These are phyloP conservation scores for Eucalyptus cloeziana DNA, from an alignment of 345 rosid species.

Conservation along the genomic window DNA sequence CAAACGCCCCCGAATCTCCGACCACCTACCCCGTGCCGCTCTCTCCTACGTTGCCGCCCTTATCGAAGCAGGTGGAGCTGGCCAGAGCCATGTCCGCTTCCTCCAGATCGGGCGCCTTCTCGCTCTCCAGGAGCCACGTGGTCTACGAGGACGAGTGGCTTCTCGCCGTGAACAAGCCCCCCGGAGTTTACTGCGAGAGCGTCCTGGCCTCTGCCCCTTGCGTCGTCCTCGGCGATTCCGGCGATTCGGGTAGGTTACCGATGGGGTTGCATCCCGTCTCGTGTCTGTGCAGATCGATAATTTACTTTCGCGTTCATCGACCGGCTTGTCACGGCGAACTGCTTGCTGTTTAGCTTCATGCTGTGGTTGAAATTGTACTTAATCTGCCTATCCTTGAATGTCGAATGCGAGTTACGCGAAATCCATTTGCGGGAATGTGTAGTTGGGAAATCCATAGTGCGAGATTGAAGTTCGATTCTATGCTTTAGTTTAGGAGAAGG, in stretches of 20 bases:
- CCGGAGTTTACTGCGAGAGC: slow-evolving; percentile 71
- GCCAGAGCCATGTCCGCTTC: slow-evolving; percentile 76
- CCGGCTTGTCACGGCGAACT: background rate
- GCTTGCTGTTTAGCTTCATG: background rate
- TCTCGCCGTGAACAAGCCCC: slow-evolving; percentile 69
- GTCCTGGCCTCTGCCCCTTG: slow-evolving; percentile 42
- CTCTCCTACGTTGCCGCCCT: slow-evolving; percentile 53
- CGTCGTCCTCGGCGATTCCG: slow-evolving; percentile 8
- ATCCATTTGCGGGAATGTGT: background rate
- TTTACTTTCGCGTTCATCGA: background rate
- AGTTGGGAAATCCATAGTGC: background rate
- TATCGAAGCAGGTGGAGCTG: slow-evolving; percentile 65
- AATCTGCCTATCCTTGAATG: background rate
- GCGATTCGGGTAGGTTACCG: background rate
- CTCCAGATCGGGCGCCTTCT: slow-evolving; percentile 54
- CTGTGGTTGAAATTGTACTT: background rate
- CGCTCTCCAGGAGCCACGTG: slow-evolving; percentile 28
- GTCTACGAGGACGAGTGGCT: slow-evolving; percentile 82
- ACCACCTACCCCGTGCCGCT: slow-evolving; percentile 58
- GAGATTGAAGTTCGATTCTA: background rate
- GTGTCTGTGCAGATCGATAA: background rate
- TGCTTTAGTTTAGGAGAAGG: background rate
- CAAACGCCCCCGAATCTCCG: background rate
- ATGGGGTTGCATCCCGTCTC: background rate
- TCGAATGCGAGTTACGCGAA: background rate